Evolutionary conservation across 179 eudicot species (phyloP), one percentile per base, ranked within the genome.

Genomic region (Spergularia azorica): DNA sequence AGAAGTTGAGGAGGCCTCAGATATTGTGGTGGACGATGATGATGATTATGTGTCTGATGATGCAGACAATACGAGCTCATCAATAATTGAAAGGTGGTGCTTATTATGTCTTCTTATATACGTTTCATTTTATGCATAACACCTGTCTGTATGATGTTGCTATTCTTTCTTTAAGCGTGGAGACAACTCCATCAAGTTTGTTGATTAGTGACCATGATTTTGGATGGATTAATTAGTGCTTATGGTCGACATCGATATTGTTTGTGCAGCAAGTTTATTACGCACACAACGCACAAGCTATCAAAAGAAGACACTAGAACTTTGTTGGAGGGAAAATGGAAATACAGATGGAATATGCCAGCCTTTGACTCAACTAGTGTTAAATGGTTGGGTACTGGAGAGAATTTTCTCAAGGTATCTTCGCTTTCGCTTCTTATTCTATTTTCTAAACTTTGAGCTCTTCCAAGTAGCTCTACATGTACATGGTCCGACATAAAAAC

Each of bases 381-480:
- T 88, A 84, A 83, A 67, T 96, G 99, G 99, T 80, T 79, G 61
- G 99, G 97, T 63, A 94, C 98, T 9, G 96, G 97, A 74, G 88
- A 83, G 58, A 63, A 82, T 79, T 66, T 71, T 70, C 15, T 79
- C 48, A 77, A 90, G 97, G 99, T 96, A 82, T 59, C 55, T 68
- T 50, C 21, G 39, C 48, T 43, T 20, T 6, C 54, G 61, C 32
- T 36, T 18, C 32, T 52, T 67, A 17, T 60, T 66, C 76, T 43
- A 14, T 39, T 6, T 50, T 39, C 7, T 58, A 1, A 16, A 11
- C 11, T 57, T 36, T 11, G 26, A 55, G 52, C 4, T 74, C 17
- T 57, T 38, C 20, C 14, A 17, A 52, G 32, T 15, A 38, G 16
- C 32, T 26, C 32, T 26, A 26, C 32, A 11, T 6, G 15, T 50